Evolutionary conservation across 2,329 filamentous ascomycete species (phyloP).

Genomic region (Colletotrichum cordylinicola): DNA sequence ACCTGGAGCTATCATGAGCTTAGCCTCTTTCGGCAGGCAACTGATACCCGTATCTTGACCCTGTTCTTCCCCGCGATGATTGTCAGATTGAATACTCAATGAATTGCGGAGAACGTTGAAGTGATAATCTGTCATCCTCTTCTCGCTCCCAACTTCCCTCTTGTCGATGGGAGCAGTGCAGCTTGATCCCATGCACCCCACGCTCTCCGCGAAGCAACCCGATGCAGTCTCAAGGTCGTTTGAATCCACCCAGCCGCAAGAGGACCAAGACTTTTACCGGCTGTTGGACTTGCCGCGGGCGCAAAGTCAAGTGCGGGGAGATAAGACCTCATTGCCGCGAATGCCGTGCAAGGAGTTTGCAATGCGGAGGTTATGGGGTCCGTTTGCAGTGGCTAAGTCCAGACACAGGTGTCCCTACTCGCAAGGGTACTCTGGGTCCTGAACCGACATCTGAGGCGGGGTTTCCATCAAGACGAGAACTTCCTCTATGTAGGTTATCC

Average conservation of each 20-base stretch:
- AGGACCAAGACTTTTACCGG: constrained; percentile 34
- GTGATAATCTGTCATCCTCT: background rate
- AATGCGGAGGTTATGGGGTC: constrained; percentile 35
- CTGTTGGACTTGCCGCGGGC: constrained; percentile 41
- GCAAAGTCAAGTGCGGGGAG: constrained; percentile 41
- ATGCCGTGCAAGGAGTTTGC: constrained; percentile 29
- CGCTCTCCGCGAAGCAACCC: background rate
- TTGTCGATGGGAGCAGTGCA: background rate
- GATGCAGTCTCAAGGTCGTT: background rate
- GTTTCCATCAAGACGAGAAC: background rate
- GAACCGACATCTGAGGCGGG: background rate
- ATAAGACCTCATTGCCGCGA: constrained; percentile 32
- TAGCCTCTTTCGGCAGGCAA: background rate
- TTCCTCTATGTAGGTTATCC: background rate
- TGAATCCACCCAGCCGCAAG: constrained; percentile 16
- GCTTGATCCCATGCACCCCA: background rate
- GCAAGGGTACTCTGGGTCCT: background rate
- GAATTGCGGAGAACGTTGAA: background rate
- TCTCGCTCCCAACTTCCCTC: background rate
- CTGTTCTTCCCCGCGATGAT: background rate
- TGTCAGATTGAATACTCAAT: background rate
- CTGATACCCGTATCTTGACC: background rate
- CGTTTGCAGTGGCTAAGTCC: constrained; percentile 32
- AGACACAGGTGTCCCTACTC: background rate
- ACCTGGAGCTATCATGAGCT: background rate